These are phyloP conservation scores for Alternaria sp. DNA, from an alignment of 2,329 filamentous ascomycete genomes.

Conservation along the genomic window DNA sequence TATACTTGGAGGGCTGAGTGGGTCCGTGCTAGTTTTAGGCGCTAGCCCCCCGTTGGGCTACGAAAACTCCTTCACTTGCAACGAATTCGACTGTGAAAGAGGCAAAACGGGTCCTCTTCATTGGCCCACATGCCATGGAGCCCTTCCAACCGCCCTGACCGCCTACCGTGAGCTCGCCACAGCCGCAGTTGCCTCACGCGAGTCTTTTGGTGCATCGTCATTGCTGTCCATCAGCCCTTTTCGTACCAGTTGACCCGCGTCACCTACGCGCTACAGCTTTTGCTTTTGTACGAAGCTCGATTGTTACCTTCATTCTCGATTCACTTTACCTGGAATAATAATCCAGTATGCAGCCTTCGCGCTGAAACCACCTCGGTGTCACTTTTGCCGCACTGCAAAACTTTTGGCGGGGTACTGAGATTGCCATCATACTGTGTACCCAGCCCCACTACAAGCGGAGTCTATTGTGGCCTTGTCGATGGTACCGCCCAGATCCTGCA, in stretches of 20 bases:
- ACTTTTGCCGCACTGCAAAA: slow-evolving; percentile 15
- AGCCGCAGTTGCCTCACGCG: slow-evolving; percentile 31
- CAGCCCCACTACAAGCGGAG: slow-evolving; percentile 18
- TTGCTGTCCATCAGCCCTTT: slow-evolving; percentile 5
- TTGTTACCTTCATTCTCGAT: not conserved
- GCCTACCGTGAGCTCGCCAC: slow-evolving; percentile 26
- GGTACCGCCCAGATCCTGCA: slow-evolving; percentile 18
- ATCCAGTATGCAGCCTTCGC: not conserved
- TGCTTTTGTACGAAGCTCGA: not conserved
- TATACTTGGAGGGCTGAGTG: slow-evolving; percentile 15
- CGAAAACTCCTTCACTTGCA: slow-evolving; percentile 23
- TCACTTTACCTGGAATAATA: not conserved
- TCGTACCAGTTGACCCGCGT: not conserved
- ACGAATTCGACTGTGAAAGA: slow-evolving; percentile 13
- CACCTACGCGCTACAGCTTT: not conserved
- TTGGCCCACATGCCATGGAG: slow-evolving; percentile 15
- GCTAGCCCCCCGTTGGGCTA: slow-evolving; percentile 21
- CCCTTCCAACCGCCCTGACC: slow-evolving; percentile 17
- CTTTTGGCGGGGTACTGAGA: slow-evolving; percentile 24
- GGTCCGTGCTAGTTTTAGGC: slow-evolving; percentile 13
- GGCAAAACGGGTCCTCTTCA: slow-evolving; percentile 15
- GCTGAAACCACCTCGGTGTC: slow-evolving; percentile 4
- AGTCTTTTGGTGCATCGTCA: slow-evolving; percentile 20
- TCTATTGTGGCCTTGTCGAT: slow-evolving; percentile 10
- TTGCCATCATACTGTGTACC: slow-evolving; percentile 13